Evolutionary conservation across 352 stramenopile species (phyloP), one percentile per base, ranked within the genome.

Genomic region (Phytophthora sojae): DNA sequence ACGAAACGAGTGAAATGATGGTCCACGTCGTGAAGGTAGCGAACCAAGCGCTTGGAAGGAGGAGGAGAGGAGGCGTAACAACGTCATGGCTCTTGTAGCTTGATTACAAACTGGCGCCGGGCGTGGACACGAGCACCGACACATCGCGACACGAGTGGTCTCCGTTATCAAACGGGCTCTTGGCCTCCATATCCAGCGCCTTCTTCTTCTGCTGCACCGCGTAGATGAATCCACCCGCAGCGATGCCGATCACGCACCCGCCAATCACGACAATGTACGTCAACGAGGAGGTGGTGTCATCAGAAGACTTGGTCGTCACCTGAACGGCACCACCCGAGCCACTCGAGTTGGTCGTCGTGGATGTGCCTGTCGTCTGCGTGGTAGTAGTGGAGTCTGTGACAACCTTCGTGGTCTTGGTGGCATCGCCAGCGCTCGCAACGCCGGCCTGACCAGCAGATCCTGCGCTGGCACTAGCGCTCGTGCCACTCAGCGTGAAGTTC

Each of bases 141-240:
- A 80, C 60, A 32, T 85, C 65, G 56, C 68, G 71, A 42, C 66
- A 77, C 42, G 73, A 80, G 25, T 57, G 62, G 42, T 77, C 58
- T 25, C 49, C 60, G 30, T 55, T 67, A 37, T 64, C 50, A 32
- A 81, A 72, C 19, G 80, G 77, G 55, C 71, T 83, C 72, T 88
- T 84, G 54, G 73, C 52, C 30, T 82, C 75, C 55, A 74, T 59
- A 39, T 83, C 71, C 47, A 89, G 67, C 37, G 69, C 62, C 50
- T 77, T 76, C 63, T 87, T 89, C 75, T 88, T 89, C 61, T 85
- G 71, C 61, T 82, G 81, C 35, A 88, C 65, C 26, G 70, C 68
- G 52, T 85, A 71, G 64, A 89, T 86, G 56, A 77, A 79, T 17
- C 69, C 77, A 35, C 50, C 75, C n/a, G 77, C 79, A 14, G 65